A percentile compares a stretch with the other conserved stretches of the same genome.
Evolutionary conservation across 2,329 filamentous ascomycete genomes (phyloP).

Genomic region (Colletotrichum lupini): DNA sequence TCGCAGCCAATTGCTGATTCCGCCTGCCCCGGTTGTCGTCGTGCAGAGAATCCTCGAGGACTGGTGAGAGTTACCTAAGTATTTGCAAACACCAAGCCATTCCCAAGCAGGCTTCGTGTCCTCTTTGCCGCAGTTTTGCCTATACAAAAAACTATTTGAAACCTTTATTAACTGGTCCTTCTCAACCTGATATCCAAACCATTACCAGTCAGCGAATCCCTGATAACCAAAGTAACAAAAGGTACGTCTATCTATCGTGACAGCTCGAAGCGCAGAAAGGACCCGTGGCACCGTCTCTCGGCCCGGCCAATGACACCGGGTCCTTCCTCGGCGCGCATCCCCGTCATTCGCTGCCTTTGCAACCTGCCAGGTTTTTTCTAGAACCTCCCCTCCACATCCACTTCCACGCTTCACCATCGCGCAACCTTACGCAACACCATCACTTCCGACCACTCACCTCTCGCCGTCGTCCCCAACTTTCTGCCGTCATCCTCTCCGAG

Average conservation of each 20-base stretch:
- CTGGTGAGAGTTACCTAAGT: not conserved
- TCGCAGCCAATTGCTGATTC: not conserved
- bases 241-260: not conserved
- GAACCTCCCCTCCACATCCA: conserved; percentile 30
- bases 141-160: no score
- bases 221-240: no score
- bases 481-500: conserved; percentile 30
- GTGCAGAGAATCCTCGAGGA: not conserved
- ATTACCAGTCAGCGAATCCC: no score
- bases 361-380: conserved; percentile 25
- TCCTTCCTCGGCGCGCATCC: conserved; percentile 4
- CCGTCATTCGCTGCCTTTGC: conserved; percentile 24
- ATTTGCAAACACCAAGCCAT: not conserved
- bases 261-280: not conserved
- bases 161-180: no score
- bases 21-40: not conserved
- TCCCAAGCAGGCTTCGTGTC: not conserved
- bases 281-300: not conserved
- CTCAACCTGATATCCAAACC: no score
- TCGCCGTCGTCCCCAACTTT: not conserved
- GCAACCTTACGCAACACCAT: not conserved
- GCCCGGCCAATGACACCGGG: conserved; percentile 31
- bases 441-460: conserved; percentile 12
- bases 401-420: conserved; percentile 1
- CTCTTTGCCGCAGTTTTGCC: not conserved